These are phyloP conservation scores for Holtermanniella nyarrowii DNA, from an alignment of 768 basidiomycete genomes.

Conservation along the genomic window DNA sequence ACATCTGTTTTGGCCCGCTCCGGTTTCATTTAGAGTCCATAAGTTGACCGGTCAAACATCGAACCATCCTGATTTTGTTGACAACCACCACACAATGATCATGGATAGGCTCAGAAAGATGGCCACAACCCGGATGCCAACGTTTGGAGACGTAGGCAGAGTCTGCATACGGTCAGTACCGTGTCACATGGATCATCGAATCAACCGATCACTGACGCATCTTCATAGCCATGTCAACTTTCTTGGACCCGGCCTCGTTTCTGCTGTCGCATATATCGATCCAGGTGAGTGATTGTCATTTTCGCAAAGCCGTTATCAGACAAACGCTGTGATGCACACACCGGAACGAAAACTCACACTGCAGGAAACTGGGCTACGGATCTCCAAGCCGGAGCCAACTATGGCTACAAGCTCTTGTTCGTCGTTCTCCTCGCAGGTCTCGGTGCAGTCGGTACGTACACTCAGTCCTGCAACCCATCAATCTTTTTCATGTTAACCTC, in stretches of 20 bases:
- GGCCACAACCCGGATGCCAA: no score
- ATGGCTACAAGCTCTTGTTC: conserved; percentile 77
- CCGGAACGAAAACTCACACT: background rate
- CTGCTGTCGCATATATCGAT: conserved; percentile 65
- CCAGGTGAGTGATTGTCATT: conserved; percentile 48
- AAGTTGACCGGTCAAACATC: no score
- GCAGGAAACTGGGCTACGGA: conserved; percentile 88
- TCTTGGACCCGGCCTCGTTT: conserved; percentile 73
- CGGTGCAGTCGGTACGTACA: conserved; percentile 51
- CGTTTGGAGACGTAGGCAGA: background rate
- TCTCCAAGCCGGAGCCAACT: conserved; percentile 72
- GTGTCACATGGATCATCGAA: background rate
- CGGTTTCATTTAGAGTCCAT: no score
- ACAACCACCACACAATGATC: no score
- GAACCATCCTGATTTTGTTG: no score
- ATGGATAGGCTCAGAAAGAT: no score
- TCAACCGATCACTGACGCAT: background rate
- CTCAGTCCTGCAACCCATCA: background rate
- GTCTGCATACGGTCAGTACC: background rate
- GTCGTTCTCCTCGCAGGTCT: conserved; percentile 71
- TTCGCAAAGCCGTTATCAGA: conserved; percentile 49
- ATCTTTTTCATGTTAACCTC: background rate
- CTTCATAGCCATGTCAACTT: conserved; percentile 30
- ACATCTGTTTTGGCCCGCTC: no score
- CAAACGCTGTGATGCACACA: background rate